phyloP scores from a whole-genome alignment of 192 early-diverging fungal genomes.

The Linnemannia exigua region DNA sequence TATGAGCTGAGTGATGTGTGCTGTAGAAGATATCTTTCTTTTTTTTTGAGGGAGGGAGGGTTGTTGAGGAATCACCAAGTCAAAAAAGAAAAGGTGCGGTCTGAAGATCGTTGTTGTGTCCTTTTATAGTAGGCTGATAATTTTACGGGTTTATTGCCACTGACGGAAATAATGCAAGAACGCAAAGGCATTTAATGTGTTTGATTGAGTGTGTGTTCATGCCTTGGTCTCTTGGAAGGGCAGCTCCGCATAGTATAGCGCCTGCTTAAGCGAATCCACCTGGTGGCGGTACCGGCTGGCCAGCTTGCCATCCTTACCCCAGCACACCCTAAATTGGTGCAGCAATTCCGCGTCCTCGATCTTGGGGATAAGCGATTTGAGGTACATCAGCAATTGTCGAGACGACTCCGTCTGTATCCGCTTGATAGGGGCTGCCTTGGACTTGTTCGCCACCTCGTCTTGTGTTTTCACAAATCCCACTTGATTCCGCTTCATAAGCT shows the following conservation, averaged over 20 bases:
- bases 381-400: conserved; percentile 16
- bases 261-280: conserved; percentile 44
- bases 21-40: no score
- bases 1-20: no score
- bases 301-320: conserved; percentile 51
- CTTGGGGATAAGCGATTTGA: conserved; percentile 32
- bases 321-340: conserved; percentile 31
- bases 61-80: no score
- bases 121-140: no score
- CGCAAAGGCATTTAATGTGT: neutral
- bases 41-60: no score
- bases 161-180: no score
- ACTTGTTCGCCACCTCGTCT: neutral
- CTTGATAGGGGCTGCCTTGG: neutral
- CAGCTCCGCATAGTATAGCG: conserved; percentile 42
- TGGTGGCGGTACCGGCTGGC: conserved; percentile 37
- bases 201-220: neutral
- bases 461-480: neutral
- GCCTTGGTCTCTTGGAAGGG: conserved; percentile 26
- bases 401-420: conserved; percentile 29
- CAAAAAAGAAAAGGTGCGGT: no score
- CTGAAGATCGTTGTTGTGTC: no score
- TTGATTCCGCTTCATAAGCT: conserved; percentile 20
- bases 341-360: conserved; percentile 32
- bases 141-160: no score